Base-by-base conservation (phyloP, 805 yeast species). In the Lipomyces spencermartinsiae region DNA sequence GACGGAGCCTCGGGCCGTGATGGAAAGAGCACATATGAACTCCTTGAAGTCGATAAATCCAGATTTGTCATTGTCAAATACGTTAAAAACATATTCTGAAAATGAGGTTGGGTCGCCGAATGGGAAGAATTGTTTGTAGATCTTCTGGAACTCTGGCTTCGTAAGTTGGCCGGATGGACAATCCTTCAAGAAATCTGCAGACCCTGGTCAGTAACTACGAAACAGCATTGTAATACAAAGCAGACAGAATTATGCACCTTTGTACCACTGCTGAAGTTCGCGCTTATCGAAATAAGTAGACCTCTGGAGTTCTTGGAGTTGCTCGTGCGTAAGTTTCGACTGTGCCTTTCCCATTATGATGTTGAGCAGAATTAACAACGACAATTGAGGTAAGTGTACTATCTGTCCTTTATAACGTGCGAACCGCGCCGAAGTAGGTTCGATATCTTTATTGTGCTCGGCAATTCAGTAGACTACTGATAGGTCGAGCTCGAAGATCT, bases 191-290 rank as follows among this genome's bases (percentile, higher is more conserved):
- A 95, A 95, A 1, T 98, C 76, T 72, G 25, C 19, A n/a, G n/a
- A 8, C 51, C 12, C 19, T 34, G 3, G 34, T 51, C 31, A 37
- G 29, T 34, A 22, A 51, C 35, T 5, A 16, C 37, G 6, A 58
- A 16, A 9, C 29, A 39, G 29, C 34, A 22, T 16, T 57, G 29
- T 43, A 10, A 35, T 10, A 1, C 37, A 43, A 59, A 29, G 12
- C 12, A n/a, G 10, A 54, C 12, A n/a, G 10, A 54, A 7, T 31
- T 9, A 16, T 14, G n/a, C 43, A 69, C 72, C 98, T 77, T 94
- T 94, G 77, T 94, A 94, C 99, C 99, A 95, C 77, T 94, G 99
- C 78, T 95, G 98, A 57, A 95, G 85, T 77, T 95, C 99, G 71
- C 97, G 84, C 63, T 93, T 87, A 76, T 94, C 97, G 76, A 95